These are phyloP conservation scores for Phytophthora agathidicida DNA, from an alignment of 352 stramenopile genomes.

Conservation along the genomic window DNA sequence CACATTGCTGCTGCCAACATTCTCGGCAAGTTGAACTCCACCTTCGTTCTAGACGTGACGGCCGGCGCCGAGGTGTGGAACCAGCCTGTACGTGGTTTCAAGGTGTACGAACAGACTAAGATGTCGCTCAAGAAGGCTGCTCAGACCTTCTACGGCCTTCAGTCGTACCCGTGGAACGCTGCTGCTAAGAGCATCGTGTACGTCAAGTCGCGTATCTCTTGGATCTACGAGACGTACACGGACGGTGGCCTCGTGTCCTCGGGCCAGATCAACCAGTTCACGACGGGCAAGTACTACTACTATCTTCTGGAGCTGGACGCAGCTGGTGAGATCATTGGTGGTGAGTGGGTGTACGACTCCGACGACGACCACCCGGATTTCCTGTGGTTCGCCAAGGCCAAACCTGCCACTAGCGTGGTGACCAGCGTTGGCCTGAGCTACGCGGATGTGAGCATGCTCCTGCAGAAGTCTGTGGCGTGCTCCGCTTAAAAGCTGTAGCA, in stretches of 20 bases:
- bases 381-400: slow-evolving; percentile 38
- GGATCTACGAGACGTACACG: slow-evolving; percentile 47
- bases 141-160: slow-evolving; percentile 40
- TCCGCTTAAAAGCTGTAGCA: background rate
- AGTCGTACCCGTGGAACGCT: slow-evolving; percentile 56
- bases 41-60: slow-evolving; percentile 49
- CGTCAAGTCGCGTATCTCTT: slow-evolving; percentile 45
- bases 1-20: slow-evolving; percentile 54
- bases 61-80: slow-evolving; percentile 59
- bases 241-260: slow-evolving; percentile 38
- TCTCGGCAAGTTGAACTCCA: slow-evolving; percentile 40
- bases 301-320: slow-evolving; percentile 48
- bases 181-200: slow-evolving; percentile 44
- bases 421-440: slow-evolving; percentile 29
- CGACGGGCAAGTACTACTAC: slow-evolving; percentile 33
- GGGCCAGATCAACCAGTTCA: slow-evolving; percentile 30
- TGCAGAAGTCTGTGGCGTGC: slow-evolving; percentile 19
- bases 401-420: slow-evolving; percentile 26
- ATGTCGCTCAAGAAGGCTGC: slow-evolving; percentile 38
- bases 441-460: slow-evolving; percentile 24
- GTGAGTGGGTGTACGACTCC: slow-evolving; percentile 47
- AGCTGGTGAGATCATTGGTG: slow-evolving; percentile 40
- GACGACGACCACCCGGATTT: slow-evolving; percentile 43
- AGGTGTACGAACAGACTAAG: slow-evolving; percentile 44
- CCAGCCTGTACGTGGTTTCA: slow-evolving; percentile 54